These are phyloP conservation scores for Paecilomyces fulvus DNA, from an alignment of 2,329 filamentous ascomycete species.

Conservation along the genomic window DNA sequence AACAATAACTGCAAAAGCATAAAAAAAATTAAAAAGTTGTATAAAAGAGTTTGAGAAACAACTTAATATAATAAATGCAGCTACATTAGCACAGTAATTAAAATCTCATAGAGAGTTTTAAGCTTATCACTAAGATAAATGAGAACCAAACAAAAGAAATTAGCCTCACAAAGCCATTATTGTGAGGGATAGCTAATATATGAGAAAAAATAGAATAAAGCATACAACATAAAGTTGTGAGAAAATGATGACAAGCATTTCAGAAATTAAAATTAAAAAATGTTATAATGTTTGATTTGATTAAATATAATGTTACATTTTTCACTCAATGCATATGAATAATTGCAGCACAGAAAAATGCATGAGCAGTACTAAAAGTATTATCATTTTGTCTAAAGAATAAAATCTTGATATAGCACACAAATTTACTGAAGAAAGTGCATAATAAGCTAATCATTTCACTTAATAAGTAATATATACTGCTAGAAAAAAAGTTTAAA, in stretches of 20 bases:
- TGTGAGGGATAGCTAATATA: too few species aligned
- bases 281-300: neutral
- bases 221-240: too few species aligned
- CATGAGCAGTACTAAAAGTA: neutral
- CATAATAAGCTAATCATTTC: neutral
- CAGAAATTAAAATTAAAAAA: too few species aligned
- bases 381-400: neutral
- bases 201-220: too few species aligned
- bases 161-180: too few species aligned
- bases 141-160: too few species aligned
- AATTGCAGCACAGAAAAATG: neutral
- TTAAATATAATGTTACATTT: neutral
- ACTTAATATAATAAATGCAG: neutral
- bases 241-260: too few species aligned
- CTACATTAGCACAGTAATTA: neutral
- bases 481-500: neutral
- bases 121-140: too few species aligned
- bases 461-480: neutral
- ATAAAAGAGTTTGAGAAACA: neutral
- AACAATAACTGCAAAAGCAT: too few species aligned
- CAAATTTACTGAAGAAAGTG: neutral
- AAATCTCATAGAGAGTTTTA: neutral
- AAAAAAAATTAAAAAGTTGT: neutral
- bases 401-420: neutral
- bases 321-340: neutral